These are phyloP conservation scores for Starmerella apicola DNA, from an alignment of 805 yeast species.

Conservation along the genomic window DNA sequence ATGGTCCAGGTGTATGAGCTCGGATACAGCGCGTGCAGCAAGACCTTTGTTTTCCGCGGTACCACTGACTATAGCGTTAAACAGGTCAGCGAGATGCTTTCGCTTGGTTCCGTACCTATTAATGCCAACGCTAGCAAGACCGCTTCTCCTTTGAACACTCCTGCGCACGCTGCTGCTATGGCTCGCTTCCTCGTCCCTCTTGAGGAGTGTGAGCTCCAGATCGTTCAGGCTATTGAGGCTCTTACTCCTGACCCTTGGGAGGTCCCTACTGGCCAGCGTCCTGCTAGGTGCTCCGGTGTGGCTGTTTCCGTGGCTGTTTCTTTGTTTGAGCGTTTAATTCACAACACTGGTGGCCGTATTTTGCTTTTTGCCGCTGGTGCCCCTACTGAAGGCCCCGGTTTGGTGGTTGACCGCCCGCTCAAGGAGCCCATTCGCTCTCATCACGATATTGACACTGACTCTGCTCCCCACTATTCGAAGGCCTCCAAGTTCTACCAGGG, in stretches of 20 bases:
- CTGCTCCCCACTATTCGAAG: slow-evolving; percentile 75
- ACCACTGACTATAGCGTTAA: slow-evolving; percentile 60
- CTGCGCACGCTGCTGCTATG: slow-evolving; percentile 31
- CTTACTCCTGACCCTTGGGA: slow-evolving; percentile 81
- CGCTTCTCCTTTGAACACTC: slow-evolving; percentile 26
- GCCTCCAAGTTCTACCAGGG: slow-evolving; percentile 72
- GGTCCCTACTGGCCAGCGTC: slow-evolving; percentile 60
- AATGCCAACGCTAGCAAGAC: slow-evolving; percentile 18
- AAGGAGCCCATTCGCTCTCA: slow-evolving; percentile 97
- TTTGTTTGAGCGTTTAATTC: slow-evolving; percentile 67
- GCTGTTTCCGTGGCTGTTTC: slow-evolving; percentile 78
- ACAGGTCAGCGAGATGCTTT: slow-evolving; percentile 49
- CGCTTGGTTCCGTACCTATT: slow-evolving; percentile 27
- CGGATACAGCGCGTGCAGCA: slow-evolving; percentile 52
- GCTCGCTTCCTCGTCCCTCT: slow-evolving; percentile 63
- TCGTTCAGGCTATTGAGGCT: slow-evolving; percentile 66
- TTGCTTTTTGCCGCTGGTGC: slow-evolving; percentile 91
- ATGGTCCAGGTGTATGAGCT: slow-evolving; percentile 84
- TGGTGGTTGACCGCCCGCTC: slow-evolving; percentile 80
- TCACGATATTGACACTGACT: slow-evolving; percentile 85
- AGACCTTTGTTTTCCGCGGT: slow-evolving; percentile 77
- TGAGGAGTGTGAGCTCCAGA: slow-evolving; percentile 68
- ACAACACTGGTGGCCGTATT: slow-evolving; percentile 78
- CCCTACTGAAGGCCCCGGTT: slow-evolving; percentile 87
- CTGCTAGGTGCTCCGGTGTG: slow-evolving; percentile 84